A percentile compares a stretch with the other conserved stretches of the same genome.
Conservation (phyloP, 768 basidiomycete genomes). For the Saitozyma podzolica region DNA sequence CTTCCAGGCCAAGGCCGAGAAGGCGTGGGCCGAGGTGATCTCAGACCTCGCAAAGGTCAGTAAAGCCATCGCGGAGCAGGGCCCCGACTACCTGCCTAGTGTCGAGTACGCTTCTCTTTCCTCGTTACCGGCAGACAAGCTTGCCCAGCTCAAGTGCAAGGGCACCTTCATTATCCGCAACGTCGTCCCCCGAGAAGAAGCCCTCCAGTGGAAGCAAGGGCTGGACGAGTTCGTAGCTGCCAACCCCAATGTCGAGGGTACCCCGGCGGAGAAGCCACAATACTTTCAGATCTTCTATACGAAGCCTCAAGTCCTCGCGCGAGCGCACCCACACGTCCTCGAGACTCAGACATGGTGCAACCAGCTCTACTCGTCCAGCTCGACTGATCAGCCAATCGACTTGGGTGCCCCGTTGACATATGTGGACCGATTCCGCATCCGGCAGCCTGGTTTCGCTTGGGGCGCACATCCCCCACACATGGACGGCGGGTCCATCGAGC, state of each 20-base stretch:
- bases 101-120: conserved; percentile 63
- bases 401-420: conserved; percentile 14
- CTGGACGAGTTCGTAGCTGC: conserved; percentile 62
- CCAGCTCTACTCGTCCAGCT: conserved; percentile 57
- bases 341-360: conserved; percentile 64
- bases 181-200: conserved; percentile 63
- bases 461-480: conserved; percentile 36
- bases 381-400: conserved; percentile 54
- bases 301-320: conserved; percentile 53
- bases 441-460: conserved; percentile 30
- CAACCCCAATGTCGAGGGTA: conserved; percentile 64
- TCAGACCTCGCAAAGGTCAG: conserved; percentile 58
- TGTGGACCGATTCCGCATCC: conserved; percentile 55
- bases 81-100: conserved; percentile 65
- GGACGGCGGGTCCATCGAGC: conserved; percentile 37
- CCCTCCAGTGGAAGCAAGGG: conserved; percentile 62
- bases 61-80: conserved; percentile 57
- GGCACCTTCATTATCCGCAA: conserved; percentile 66
- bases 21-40: conserved; percentile 65
- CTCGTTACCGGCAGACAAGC: conserved; percentile 56
- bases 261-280: conserved; percentile 60
- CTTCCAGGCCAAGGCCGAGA: conserved; percentile 52
- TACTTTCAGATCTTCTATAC: conserved; percentile 73
- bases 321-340: conserved; percentile 49
- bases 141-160: conserved; percentile 59